phyloP scores from a whole-genome alignment of 305 asterid species.

The Solanum hybrid region DNA sequence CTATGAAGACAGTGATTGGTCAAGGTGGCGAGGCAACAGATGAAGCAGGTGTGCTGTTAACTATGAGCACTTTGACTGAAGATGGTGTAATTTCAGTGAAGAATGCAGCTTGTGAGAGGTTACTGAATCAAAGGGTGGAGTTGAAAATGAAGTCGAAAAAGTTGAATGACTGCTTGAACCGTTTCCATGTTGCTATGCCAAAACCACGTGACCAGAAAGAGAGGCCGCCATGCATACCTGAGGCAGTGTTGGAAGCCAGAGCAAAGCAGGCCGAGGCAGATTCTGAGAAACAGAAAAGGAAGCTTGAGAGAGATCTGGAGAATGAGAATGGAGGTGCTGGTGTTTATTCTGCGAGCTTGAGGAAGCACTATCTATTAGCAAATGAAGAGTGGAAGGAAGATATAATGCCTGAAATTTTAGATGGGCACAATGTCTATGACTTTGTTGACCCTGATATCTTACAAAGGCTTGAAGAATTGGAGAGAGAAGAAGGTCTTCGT shows the following conservation, averaged over 20 bases:
- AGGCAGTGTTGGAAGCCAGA: slow-evolving; percentile 70
- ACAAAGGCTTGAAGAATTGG: slow-evolving; percentile 83
- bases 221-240: slow-evolving; percentile 70
- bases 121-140: slow-evolving; percentile 84
- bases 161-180: slow-evolving; percentile 72
- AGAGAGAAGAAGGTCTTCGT: slow-evolving; percentile 64
- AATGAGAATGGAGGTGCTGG: slow-evolving; percentile 98
- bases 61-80: slow-evolving; percentile 86
- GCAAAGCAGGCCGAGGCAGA: slow-evolving; percentile 51
- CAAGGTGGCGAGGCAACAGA: slow-evolving; percentile 79
- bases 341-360: slow-evolving; percentile 94
- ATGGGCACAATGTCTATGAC: slow-evolving; percentile 94
- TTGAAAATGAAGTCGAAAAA: slow-evolving; percentile 84
- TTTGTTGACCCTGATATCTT: slow-evolving; percentile 85
- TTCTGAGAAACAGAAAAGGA: slow-evolving; percentile 52
- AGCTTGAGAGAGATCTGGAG: slow-evolving; percentile 82
- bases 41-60: slow-evolving; percentile 58
- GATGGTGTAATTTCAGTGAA: slow-evolving; percentile 81
- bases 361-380: slow-evolving; percentile 65
- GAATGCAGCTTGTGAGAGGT: slow-evolving; percentile 86
- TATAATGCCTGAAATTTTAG: slow-evolving; percentile 69
- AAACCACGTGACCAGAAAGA: slow-evolving; percentile 89
- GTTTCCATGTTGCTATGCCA: slow-evolving; percentile 87
- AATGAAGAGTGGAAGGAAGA: slow-evolving; percentile 89
- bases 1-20: slow-evolving; percentile 78